Evolutionary conservation across 768 basidiomycete species (phyloP).

Genomic region (Trametes cinnabarina): DNA sequence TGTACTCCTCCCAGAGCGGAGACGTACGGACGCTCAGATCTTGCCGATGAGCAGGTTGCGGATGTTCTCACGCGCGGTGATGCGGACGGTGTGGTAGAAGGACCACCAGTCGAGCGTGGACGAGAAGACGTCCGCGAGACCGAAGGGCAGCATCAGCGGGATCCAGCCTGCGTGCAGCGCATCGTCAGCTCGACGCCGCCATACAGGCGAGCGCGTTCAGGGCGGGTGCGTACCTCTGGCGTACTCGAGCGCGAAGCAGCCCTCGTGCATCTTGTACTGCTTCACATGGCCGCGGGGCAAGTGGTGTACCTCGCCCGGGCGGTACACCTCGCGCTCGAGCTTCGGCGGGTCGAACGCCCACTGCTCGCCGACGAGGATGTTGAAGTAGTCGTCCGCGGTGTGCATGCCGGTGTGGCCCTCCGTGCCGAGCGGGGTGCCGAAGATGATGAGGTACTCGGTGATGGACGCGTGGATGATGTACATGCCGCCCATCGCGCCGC

Average conservation of each 20-base stretch:
- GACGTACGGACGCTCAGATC: conserved; percentile 45
- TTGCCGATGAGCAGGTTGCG: conserved; percentile 83
- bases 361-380: conserved; percentile 91
- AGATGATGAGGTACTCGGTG: conserved; percentile 95
- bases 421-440: conserved; percentile 94
- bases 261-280: conserved; percentile 98
- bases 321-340: conserved; percentile 83
- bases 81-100: conserved; percentile 69
- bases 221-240: conserved; percentile 69
- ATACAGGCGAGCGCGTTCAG: background rate
- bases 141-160: conserved; percentile 94
- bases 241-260: conserved; percentile 94
- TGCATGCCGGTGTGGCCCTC: conserved; percentile 95
- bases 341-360: conserved; percentile 87
- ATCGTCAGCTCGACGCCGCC: background rate
- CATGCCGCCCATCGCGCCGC: conserved; percentile 98
- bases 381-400: conserved; percentile 97
- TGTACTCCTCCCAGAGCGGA: too few relatives aligned
- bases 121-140: conserved; percentile 77
- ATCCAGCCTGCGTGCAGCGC: conserved; percentile 80
- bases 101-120: conserved; percentile 90
- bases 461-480: conserved; percentile 95
- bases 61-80: conserved; percentile 83
- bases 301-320: conserved; percentile 80
- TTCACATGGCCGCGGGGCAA: conserved; percentile 81